phyloP scores from a whole-genome alignment of 2,329 filamentous ascomycete genomes.

The Hypoxylon sp. region DNA sequence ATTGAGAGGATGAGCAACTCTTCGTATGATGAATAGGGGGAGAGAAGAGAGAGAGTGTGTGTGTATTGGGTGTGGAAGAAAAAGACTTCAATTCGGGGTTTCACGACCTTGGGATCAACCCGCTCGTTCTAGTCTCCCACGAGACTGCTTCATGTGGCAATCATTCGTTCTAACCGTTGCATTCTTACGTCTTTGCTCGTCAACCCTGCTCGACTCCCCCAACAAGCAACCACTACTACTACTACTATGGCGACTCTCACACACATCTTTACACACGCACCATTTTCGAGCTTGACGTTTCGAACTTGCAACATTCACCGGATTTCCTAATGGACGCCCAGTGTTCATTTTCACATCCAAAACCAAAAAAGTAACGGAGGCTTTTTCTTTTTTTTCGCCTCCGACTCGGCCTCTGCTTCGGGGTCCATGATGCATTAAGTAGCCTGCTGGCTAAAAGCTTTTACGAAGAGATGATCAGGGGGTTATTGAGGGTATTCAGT shows the following conservation, averaged over 20 bases:
- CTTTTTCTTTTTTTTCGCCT: background rate
- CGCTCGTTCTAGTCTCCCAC: slow-evolving; percentile 25
- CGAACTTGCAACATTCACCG: slow-evolving; percentile 28
- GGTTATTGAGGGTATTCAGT: slow-evolving; percentile 40
- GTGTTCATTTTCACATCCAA: slow-evolving; percentile 9
- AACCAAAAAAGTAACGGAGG: background rate
- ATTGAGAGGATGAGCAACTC: slow-evolving; percentile 26
- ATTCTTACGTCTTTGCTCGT: slow-evolving; percentile 24
- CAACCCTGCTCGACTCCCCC: slow-evolving; percentile 8
- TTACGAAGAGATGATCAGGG: slow-evolving; percentile 45
- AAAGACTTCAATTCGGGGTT: slow-evolving; percentile 37
- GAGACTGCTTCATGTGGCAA: slow-evolving; percentile 32
- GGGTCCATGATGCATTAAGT: slow-evolving; percentile 39
- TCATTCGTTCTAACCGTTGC: slow-evolving; percentile 28
- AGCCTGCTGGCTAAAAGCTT: slow-evolving; percentile 40
- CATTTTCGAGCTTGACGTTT: slow-evolving; percentile 29
- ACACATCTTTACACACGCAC: slow-evolving; percentile 7
- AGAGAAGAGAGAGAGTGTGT: slow-evolving; percentile 1
- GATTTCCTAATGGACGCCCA: slow-evolving; percentile 26
- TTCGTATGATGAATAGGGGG: slow-evolving; percentile 20
- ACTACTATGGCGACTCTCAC: slow-evolving; percentile 9
- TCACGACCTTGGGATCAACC: slow-evolving; percentile 28
- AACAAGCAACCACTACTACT: slow-evolving; percentile 3
- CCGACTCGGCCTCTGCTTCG: slow-evolving; percentile 39
- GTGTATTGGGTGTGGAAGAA: slow-evolving; percentile 14